These are phyloP conservation scores for Arctium minus DNA, from an alignment of 129 eudicot genomes.

Conservation along the genomic window DNA sequence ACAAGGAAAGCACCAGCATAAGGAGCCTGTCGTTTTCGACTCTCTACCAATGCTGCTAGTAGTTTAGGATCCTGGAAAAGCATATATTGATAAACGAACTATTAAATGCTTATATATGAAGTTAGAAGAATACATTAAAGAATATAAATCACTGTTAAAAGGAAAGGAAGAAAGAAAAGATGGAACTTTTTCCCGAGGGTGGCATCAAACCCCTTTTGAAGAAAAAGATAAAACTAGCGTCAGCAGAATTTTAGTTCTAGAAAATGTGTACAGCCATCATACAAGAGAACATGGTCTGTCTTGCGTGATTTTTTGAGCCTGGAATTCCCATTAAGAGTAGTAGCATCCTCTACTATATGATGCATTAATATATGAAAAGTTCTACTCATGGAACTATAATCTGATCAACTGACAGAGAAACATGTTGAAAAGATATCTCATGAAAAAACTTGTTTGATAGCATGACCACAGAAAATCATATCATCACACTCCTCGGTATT, in stretches of 20 bases:
- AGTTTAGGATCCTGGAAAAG: slow-evolving; percentile 76
- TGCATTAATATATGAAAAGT: background rate
- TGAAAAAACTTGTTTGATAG: background rate
- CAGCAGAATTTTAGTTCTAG: background rate
- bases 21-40: slow-evolving; percentile 87
- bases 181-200: background rate
- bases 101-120: background rate
- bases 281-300: background rate
- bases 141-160: background rate
- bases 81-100: background rate
- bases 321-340: background rate
- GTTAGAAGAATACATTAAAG: background rate
- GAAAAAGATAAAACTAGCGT: background rate
- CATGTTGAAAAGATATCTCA: background rate
- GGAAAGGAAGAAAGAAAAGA: background rate
- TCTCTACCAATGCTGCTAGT: slow-evolving; percentile 83
- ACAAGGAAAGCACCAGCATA: slow-evolving; percentile 95
- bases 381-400: background rate
- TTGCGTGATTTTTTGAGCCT: background rate
- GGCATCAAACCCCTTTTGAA: background rate
- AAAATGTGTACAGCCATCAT: background rate
- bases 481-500: background rate
- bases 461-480: background rate
- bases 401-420: background rate
- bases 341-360: background rate